These are phyloP conservation scores for Pythium diclinum DNA, from an alignment of 352 stramenopile genomes.

Conservation along the genomic window DNA sequence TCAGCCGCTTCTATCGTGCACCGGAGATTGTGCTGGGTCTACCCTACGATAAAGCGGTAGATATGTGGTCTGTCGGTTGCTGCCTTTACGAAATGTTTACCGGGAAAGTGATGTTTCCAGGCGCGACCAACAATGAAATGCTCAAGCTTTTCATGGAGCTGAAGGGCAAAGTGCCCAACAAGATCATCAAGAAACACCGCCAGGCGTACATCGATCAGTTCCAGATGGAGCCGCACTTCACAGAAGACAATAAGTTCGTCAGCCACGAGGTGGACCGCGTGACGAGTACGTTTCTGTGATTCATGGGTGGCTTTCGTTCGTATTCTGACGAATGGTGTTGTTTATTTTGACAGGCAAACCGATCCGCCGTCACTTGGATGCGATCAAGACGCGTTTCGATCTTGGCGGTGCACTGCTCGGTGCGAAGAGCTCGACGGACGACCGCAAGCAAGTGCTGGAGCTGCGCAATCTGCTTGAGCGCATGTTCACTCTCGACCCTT, in stretches of 20 bases:
- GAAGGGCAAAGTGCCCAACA: conserved; percentile 87
- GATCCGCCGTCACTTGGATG: conserved; percentile 42
- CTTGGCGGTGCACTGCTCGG: conserved; percentile 33
- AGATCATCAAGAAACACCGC: conserved; percentile 83
- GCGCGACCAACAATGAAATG: conserved; percentile 98
- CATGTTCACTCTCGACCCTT: conserved; percentile 58
- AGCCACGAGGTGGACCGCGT: conserved; percentile 80
- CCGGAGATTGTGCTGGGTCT: conserved; percentile 92
- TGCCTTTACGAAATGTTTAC: conserved; percentile 98
- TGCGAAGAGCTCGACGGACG: conserved; percentile 40
- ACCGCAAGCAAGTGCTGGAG: conserved; percentile 40
- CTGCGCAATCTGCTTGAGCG: conserved; percentile 61
- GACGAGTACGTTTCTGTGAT: conserved; percentile 41
- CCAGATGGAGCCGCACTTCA: conserved; percentile 85
- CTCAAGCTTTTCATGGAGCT: conserved; percentile 96
- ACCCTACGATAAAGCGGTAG: conserved; percentile 93
- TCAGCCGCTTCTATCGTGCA: conserved; percentile 98
- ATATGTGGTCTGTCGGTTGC: conserved; percentile 97
- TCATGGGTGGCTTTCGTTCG: background rate
- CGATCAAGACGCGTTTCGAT: conserved; percentile 43
- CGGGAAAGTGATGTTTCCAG: conserved; percentile 96
- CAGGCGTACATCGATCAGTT: conserved; percentile 77
- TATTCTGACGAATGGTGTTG: background rate
- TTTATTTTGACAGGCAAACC: conserved; percentile 30
- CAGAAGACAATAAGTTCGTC: conserved; percentile 82